Base-by-base conservation (phyloP, 306 rosid genomes). In the Albizia julibrissin region DNA sequence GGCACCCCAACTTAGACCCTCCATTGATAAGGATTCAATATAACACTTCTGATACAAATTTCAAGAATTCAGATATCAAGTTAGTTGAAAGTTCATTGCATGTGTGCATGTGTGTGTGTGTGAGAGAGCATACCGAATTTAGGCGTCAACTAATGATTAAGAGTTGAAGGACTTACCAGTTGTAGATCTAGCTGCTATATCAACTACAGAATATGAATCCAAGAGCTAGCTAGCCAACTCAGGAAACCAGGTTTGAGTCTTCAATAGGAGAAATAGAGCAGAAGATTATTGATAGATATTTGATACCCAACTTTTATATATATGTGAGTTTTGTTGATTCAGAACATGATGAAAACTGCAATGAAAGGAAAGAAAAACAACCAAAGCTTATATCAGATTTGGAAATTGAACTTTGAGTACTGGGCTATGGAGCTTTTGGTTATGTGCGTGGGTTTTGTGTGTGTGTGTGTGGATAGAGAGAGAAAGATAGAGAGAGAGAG, bases 1-100 rank as follows among this genome's bases (percentile, higher is more conserved):
- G 22, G 84, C 89, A 83, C 85, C 88, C 98, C 98, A 93, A 40
- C 83, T 89, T 83, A 88, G 44, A 80, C 85, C 84, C 72, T 92
- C 97, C 98, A 94, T 94, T 26, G 72, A 49, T 80, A 44, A 54
- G 77, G 39, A 56, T 68, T 59, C 5, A 6, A 70, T 40, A 74
- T 71, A 74, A 49, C 50, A 50, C 29, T 67, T 58, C 82, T 77
- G 66, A 54, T 66, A 74, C 1, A 21, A 69, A 37, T 19, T 19
- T 19, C 2, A 42, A 77, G 62, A 47, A 73, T 82, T 46, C 33
- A 83, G 85, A 79, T 56, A 82, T 72, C 85, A 78, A 74, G 62
- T 24, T 40, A n/a, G 18, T 70, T 74, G 64, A 77, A 74, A 69
- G 24, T 54, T 70, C 62, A 44, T 39, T 65, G 31, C 73, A 26